phyloP scores from a whole-genome alignment of 768 basidiomycete genomes.

The Gloeostereum incarnatum region DNA sequence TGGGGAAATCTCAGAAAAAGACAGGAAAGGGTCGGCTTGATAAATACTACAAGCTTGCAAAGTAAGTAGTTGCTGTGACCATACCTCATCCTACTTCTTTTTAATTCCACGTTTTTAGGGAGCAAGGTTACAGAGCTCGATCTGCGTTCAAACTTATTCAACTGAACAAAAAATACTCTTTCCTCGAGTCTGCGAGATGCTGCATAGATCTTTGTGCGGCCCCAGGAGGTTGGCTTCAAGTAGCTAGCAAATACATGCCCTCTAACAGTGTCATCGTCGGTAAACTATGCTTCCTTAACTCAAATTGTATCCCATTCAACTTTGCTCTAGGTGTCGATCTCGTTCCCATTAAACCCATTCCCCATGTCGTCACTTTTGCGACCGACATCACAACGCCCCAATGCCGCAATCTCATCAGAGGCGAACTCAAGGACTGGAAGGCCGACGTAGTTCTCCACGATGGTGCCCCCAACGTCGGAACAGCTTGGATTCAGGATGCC shows the following conservation, averaged over 20 bases:
- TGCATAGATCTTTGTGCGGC: slow-evolving; percentile 98
- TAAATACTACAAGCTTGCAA: slow-evolving; percentile 95
- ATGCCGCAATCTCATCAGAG: slow-evolving; percentile 80
- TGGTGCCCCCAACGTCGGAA: slow-evolving; percentile 98
- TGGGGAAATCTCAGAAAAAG: slow-evolving; percentile 87
- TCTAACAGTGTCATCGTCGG: slow-evolving; percentile 87
- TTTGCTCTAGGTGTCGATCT: slow-evolving; percentile 74
- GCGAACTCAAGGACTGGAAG: slow-evolving; percentile 96
- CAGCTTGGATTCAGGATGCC: slow-evolving; percentile 98
- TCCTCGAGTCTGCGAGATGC: slow-evolving; percentile 84
- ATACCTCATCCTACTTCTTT: slow-evolving; percentile 6
- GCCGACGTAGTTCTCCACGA: slow-evolving; percentile 98
- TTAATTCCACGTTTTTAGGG: slow-evolving; percentile 41
- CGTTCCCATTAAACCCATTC: slow-evolving; percentile 93
- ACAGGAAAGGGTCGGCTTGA: slow-evolving; percentile 93
- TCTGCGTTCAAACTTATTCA: slow-evolving; percentile 99
- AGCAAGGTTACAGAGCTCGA: slow-evolving; percentile 98
- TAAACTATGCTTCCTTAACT: slow-evolving; percentile 22
- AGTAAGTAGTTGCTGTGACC: slow-evolving; percentile 32
- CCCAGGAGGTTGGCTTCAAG: slow-evolving; percentile 98
- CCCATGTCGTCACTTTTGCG: slow-evolving; percentile 84
- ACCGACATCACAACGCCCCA: slow-evolving; percentile 90
- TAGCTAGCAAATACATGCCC: slow-evolving; percentile 97
- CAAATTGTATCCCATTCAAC: slow-evolving; percentile 7
- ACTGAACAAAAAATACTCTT: slow-evolving; percentile 94